A percentile compares a stretch with the other conserved stretches of the same genome.
These are phyloP conservation scores for Rubia balearica DNA, from an alignment of 305 asterid species.

Conservation along the genomic window DNA sequence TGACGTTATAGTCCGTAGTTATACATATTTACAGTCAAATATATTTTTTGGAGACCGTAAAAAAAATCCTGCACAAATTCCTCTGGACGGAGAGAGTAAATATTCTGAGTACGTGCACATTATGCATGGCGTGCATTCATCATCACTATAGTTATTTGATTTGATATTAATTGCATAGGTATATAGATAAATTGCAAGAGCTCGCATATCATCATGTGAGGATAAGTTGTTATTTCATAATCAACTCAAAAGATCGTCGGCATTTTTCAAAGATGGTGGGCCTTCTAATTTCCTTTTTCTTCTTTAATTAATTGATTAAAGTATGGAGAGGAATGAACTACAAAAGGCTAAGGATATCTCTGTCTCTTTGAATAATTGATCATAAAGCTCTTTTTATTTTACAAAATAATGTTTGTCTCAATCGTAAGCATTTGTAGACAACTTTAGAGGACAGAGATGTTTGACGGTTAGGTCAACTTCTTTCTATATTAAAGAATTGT, in stretches of 20 bases:
- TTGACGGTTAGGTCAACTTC: neutral
- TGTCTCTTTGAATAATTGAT: neutral
- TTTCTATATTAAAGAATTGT: neutral
- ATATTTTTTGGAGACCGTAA: no score
- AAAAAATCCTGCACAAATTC: no score
- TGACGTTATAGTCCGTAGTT: no score
- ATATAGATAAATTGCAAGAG: neutral
- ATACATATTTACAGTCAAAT: no score
- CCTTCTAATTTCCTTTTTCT: neutral
- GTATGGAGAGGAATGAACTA: constrained; percentile 14
- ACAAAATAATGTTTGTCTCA: constrained; percentile 2
- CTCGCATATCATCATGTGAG: neutral
- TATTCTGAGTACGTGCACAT: no score
- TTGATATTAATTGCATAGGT: no score
- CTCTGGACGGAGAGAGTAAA: no score
- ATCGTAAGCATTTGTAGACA: neutral
- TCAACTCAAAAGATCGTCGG: neutral
- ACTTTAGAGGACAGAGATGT: neutral
- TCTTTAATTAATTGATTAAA: constrained; percentile 11
- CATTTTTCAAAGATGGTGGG: constrained; percentile 1
- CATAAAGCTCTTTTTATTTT: neutral
- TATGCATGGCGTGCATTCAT: no score
- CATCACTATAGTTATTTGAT: no score
- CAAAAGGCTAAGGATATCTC: constrained; percentile 2
- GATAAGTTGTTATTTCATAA: neutral